Evolutionary conservation across 495 filamentous ascomycete species (phyloP).

Genomic region (Xylaria castorea): DNA sequence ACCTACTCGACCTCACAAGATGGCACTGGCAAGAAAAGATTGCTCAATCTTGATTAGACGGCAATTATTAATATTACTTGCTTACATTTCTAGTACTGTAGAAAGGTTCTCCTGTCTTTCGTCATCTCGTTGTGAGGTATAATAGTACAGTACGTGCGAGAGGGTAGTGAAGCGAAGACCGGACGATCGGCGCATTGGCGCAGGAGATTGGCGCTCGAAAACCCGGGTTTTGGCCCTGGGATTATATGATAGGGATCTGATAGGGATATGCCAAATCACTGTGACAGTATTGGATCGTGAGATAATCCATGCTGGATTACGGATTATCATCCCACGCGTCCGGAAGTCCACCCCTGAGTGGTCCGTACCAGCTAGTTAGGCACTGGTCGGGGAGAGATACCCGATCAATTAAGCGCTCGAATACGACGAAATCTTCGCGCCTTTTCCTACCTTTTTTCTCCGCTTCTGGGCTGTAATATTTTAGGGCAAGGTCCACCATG

Average conservation of each 20-base stretch:
- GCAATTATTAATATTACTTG: constrained; percentile 2
- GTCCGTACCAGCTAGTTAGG: neutral
- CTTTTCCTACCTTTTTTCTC: neutral
- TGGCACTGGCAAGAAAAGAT: neutral
- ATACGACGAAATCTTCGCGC: neutral
- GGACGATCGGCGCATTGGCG: constrained; percentile 17
- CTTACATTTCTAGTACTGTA: neutral
- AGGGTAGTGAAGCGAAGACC: constrained; percentile 10
- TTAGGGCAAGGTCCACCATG: neutral
- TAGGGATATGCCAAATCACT: constrained; percentile 6
- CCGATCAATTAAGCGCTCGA: neutral
- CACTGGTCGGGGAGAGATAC: neutral
- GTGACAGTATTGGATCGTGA: neutral
- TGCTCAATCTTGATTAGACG: constrained; percentile 7
- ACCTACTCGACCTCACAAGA: neutral
- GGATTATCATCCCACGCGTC: constrained; percentile 5
- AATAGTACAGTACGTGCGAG: neutral
- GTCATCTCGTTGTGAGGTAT: neutral
- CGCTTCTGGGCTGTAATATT: neutral
- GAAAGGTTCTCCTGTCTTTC: neutral
- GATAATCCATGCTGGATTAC: constrained; percentile 2
- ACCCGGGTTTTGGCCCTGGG: neutral
- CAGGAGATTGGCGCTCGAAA: constrained; percentile 2
- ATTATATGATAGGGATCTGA: constrained; percentile 8
- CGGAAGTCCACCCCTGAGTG: neutral